Evolutionary conservation across 1,139 yeast species (phyloP), one percentile per base, ranked within the genome.

Genomic region (Pichia sp.): DNA sequence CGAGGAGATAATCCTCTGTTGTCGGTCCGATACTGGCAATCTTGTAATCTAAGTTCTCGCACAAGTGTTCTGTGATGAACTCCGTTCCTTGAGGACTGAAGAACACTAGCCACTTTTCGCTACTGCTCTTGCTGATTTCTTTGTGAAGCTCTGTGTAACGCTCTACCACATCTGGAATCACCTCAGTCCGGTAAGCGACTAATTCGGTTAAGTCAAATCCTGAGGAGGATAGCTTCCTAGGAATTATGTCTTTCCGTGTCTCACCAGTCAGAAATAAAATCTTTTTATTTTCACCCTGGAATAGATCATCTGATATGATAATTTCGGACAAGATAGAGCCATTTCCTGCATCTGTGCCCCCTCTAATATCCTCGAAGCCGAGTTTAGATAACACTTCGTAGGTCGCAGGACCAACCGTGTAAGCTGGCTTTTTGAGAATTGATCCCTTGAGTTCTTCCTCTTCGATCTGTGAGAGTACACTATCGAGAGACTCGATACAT

Each of bases 1-100:
- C 57, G 3, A 56, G 30, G 33, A 91, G 60, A 51, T 72, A 86
- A 26, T 69, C 72, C 45, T 80, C 76, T 0, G 98, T 91, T 0
- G 97, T 88, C 1, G 97, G 97, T 0, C 98, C 98, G 42, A 91
- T 91, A 5, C 88, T 76, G 1, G 94, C 96, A 15, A 87, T 64
- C 37, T 67, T 69, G 34, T 67, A 58, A 1, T 48, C 42, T 2
- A 48, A 39, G 4, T 47, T 37, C 3, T 47, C 38, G 30, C 55
- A 59, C 30, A 79, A 46, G 45, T 64, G 63, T 11, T 69, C 61
- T 3, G 83, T 72, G 7, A 84, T 78, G 1, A 59, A 63, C 29
- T 69, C 72, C 0, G 94, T 81, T 0, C 95, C 96, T 46, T 91
- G 94, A 0, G 96, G 94, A 45, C 96, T 85, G 58, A 88, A 91